These are phyloP conservation scores for Closterium sp. DNA, from an alignment of 139 green algal species.

Conservation along the genomic window DNA sequence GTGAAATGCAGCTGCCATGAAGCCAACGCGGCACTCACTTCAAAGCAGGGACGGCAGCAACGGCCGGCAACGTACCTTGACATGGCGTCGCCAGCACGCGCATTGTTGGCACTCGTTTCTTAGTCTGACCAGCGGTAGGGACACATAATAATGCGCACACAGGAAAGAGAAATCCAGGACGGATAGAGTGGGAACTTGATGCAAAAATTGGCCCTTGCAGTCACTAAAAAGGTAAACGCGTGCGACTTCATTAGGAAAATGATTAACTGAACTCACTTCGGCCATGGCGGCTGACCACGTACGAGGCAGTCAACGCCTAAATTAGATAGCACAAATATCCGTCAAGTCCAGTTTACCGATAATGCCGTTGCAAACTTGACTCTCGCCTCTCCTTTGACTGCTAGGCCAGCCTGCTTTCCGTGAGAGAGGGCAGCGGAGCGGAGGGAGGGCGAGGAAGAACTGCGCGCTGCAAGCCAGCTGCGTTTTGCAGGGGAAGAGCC, in stretches of 20 bases:
- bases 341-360: neutral
- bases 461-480: neutral
- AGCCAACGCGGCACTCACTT: neutral
- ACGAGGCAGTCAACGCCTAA: neutral
- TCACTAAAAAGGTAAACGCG: neutral
- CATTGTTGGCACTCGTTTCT: neutral
- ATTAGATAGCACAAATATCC: neutral
- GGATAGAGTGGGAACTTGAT: neutral
- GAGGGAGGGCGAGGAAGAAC: neutral
- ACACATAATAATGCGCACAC: neutral
- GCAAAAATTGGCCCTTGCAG: neutral
- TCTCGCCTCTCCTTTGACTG: neutral
- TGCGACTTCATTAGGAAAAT: too few species aligned
- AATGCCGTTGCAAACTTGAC: neutral
- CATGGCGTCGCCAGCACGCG: neutral
- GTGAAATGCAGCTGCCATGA: too few species aligned
- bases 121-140: neutral
- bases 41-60: neutral
- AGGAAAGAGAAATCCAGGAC: neutral
- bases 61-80: neutral
- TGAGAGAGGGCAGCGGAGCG: too few species aligned
- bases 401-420: too few species aligned
- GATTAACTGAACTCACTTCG: neutral
- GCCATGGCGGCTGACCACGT: neutral
- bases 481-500: too few species aligned